Evolutionary conservation across 2,329 filamentous ascomycete species (phyloP).

Genomic region (Neopestalotiopsis rosae): DNA sequence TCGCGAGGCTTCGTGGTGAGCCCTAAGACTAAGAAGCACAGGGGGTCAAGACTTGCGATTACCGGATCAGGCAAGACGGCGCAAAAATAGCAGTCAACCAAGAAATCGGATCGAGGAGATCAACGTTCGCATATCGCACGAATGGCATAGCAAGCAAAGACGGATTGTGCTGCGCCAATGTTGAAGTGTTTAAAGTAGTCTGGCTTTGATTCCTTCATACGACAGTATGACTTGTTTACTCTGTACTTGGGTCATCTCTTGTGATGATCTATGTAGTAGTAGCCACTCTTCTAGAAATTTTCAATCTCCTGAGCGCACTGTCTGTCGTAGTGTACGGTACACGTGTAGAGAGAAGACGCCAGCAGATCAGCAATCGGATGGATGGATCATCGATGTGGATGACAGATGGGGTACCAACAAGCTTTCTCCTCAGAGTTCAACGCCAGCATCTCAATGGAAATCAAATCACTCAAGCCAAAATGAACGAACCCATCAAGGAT

Average conservation of each 20-base stretch:
- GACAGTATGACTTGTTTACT: not conserved
- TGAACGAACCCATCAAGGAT: not conserved
- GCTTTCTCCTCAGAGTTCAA: not conserved
- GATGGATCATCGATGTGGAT: not conserved
- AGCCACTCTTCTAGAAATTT: not conserved
- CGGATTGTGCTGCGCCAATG: not conserved
- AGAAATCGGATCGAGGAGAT: not conserved
- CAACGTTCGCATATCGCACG: conserved; percentile 1
- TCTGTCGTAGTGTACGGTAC: not conserved
- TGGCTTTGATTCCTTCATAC: not conserved
- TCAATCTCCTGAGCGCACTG: not conserved
- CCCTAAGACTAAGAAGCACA: not conserved
- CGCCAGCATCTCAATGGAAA: not conserved
- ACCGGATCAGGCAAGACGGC: not conserved
- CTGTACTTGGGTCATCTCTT: not conserved
- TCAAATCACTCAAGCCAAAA: conserved; percentile 7
- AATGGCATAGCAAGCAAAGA: not conserved
- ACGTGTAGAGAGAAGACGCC: not conserved
- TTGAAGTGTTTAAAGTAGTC: not conserved
- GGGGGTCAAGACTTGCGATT: not conserved
- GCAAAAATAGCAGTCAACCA: not conserved
- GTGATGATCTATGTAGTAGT: not conserved
- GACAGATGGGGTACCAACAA: not conserved
- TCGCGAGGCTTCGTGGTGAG: not conserved
- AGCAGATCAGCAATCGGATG: not conserved